Conservation (phyloP, 306 rosid species). For the Pterocarpus macrocarpus region DNA sequence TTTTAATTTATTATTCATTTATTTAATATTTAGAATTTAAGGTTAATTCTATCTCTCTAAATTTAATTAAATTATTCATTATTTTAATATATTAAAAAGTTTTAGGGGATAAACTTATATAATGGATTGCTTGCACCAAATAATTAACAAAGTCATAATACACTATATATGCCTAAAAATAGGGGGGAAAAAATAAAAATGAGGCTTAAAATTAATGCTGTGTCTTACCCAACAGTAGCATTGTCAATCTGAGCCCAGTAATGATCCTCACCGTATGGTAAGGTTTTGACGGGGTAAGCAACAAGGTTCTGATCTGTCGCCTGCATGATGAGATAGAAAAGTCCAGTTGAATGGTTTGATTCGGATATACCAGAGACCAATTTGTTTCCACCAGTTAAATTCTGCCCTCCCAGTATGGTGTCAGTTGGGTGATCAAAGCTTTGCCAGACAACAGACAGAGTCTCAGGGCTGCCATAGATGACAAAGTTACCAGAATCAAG, state of each 20-base stretch:
- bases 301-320: background rate
- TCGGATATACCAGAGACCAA: constrained; percentile 44
- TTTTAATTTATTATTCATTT: too few relatives aligned
- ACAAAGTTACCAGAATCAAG: constrained; percentile 57
- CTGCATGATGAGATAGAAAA: background rate
- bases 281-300: constrained; percentile 35
- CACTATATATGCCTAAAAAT: too few relatives aligned
- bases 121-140: too few relatives aligned
- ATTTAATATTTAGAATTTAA: too few relatives aligned
- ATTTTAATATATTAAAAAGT: too few relatives aligned
- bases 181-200: too few relatives aligned
- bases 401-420: constrained; percentile 54
- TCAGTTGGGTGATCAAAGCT: constrained; percentile 33
- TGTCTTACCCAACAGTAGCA: background rate
- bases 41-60: too few relatives aligned
- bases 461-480: background rate
- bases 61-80: too few relatives aligned
- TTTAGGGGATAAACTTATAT: too few relatives aligned
- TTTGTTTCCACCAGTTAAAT: rapidly evolving
- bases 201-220: rapidly evolving
- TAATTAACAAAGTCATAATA: too few relatives aligned
- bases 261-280: rapidly evolving
- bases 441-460: constrained; percentile 18
- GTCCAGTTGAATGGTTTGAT: constrained; percentile 46
- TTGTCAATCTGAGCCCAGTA: constrained; percentile 14